Base-by-base conservation (phyloP, 2,329 filamentous ascomycete genomes). In the Celoporthe dispersa region DNA sequence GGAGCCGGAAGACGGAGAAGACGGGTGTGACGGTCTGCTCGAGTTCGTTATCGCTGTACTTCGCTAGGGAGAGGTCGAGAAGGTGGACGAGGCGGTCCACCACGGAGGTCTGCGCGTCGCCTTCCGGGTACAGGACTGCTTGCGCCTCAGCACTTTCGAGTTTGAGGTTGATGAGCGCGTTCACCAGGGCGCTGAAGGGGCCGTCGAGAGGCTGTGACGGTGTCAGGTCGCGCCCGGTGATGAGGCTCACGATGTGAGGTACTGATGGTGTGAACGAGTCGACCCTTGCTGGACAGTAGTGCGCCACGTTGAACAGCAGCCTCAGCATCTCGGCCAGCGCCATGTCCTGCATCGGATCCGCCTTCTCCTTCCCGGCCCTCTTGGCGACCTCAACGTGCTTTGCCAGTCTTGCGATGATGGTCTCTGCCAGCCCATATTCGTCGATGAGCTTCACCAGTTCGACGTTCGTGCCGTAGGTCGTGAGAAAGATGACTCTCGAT, bases 251-350 rank as follows among this genome's bases (percentile, higher is more conserved):
- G 37, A 98, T 87, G 70, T 89, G 85, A 14, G 90, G 86, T 57
- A 97, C 86, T 2, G 91, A 89, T 31, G 87, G 82, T 1, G 88
- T 88, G 77, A 98, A 97, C 0, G 84, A 81, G 0, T 83, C 78
- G 5, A 82, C 80, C 35, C 91, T 84, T 57, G 90, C 85, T 4
- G 90, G 88, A 74, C 91, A 91, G 76, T 90, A 90, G 75, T 94
- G 90, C 1, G 92, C 92, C 67, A 97, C 85, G 79, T 98, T 98
- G 84, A 97, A 98, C 66, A 97, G 82, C 55, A 98, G 85, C 77
- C 97, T 98, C 64, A 96, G 83, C 0, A 92, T 95, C 79, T 98
- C 95, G 11, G 85, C 86, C 51, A 98, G 84, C 0, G 94, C 94
- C 88, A 95, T 89, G 70, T 92, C 89, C 73, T 92, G 89, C 86